These are phyloP conservation scores for Elsinoe arachidis DNA, from an alignment of 2,329 filamentous ascomycete species.

Conservation along the genomic window DNA sequence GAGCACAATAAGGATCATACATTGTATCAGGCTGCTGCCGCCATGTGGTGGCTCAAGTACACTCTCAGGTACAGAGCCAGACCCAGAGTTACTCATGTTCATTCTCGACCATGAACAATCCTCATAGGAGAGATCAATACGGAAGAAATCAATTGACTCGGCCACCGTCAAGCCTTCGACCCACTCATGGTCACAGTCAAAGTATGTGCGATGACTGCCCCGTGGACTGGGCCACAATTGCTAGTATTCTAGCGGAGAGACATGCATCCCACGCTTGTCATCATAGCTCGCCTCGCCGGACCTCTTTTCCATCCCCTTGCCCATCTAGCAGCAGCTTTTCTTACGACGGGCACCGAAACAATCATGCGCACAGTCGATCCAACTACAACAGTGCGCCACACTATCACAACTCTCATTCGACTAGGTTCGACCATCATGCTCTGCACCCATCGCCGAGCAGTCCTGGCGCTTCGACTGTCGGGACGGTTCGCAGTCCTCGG, in stretches of 20 bases:
- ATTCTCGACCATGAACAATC: too few relatives aligned
- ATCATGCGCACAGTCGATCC: too few relatives aligned
- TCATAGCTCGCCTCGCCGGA: not conserved
- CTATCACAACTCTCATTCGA: too few relatives aligned
- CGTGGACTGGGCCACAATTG: not conserved
- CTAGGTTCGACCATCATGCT: too few relatives aligned
- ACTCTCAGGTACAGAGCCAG: not conserved
- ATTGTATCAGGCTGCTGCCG: not conserved
- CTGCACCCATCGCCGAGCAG: too few relatives aligned
- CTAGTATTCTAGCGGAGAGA: not conserved
- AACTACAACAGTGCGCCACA: too few relatives aligned
- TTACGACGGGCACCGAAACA: too few relatives aligned
- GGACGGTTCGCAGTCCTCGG: too few relatives aligned
- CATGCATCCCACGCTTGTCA: not conserved
- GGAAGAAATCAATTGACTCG: not conserved
- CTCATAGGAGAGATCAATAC: too few relatives aligned
- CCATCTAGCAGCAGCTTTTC: not conserved
- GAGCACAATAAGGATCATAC: not conserved
- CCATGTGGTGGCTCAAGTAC: not conserved
- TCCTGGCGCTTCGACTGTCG: too few relatives aligned
- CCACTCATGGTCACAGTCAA: not conserved
- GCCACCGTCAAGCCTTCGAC: not conserved
- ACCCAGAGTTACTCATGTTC: too few relatives aligned
- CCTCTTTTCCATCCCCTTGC: not conserved
- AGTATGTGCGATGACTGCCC: not conserved